Evolutionary conservation across 1,139 yeast genomes (phyloP), one percentile per base, ranked within the genome.

Genomic region (Scheffersomyces stambukii): DNA sequence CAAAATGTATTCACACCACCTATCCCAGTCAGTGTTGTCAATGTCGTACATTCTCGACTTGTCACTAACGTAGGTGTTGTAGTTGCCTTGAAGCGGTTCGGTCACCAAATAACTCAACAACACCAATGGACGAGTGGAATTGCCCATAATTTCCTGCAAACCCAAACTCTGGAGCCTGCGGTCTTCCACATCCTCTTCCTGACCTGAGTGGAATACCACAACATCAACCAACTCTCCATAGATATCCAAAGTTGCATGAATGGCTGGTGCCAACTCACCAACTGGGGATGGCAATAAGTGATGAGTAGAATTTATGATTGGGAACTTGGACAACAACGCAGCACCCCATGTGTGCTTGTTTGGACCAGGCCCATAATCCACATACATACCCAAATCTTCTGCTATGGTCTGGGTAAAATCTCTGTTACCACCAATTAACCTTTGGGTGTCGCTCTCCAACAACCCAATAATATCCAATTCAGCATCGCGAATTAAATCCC

Each of bases 281-380:
- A 85, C 96, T 3, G 98, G 98, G 2, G 96, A 64, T 6, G 98
- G 97, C 38, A 91, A 64, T 45, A 91, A 66, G 53, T 88, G 94
- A 56, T 91, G 98, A 2, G 89, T 78, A 2, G 96, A 86, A 49
- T 81, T 75, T 36, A 91, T 46, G 40, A 91, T 91, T 16, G 98
- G 98, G 71, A 89, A 91, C 53, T 89, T 88, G 19, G 97, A 88
- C 41, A 91, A 66, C 38, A 91, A 67, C 2, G 93, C 93, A 29
- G 93, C 83, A 23, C 98, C 98, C 98, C 98, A 91, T 0, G 98
- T 91, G 57, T 91, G 97, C 56, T 89, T 83, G 54, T 88, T 85
- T 34, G 98, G 96, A 9, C 97, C 96, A 4, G 98, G 98, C 9
- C 98, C 98, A 50, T 79, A 91, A 57, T 91, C 98, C 14, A 80